phyloP scores from a whole-genome alignment of 768 basidiomycete genomes.

The Mycena crocata region DNA sequence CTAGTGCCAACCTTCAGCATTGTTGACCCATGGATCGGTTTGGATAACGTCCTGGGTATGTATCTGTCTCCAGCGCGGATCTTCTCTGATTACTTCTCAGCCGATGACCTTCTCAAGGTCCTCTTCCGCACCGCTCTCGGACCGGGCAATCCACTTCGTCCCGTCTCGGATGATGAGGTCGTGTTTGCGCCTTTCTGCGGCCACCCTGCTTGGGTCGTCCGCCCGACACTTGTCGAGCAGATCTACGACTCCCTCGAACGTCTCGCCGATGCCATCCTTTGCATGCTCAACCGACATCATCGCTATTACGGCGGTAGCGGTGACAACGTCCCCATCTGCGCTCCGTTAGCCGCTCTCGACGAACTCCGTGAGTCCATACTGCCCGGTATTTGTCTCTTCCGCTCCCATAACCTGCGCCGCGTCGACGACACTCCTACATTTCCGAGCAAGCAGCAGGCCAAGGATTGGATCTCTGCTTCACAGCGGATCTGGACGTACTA shows the following conservation, averaged over 20 bases:
- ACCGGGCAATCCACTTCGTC: background rate
- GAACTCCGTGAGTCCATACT: background rate
- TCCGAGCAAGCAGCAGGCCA: background rate
- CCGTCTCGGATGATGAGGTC: background rate
- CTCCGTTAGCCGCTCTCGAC: background rate
- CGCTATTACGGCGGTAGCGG: background rate
- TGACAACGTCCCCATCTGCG: background rate
- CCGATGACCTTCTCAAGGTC: background rate
- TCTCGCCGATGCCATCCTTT: background rate
- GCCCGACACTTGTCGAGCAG: background rate
- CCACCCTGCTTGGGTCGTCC: background rate
- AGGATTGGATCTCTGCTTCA: background rate
- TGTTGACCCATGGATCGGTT: background rate
- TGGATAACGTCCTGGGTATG: background rate
- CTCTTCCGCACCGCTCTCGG: background rate
- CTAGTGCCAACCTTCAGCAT: background rate
- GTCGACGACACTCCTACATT: background rate
- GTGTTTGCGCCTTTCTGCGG: background rate
- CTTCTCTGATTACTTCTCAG: background rate
- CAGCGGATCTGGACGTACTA: background rate
- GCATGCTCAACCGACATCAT: background rate
- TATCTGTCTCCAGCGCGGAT: too few relatives aligned
- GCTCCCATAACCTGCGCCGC: background rate
- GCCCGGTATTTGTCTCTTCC: background rate
- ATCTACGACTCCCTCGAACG: background rate